Base-by-base conservation (phyloP, 257 asterid genomes). In the Ehretia macrophylla region DNA sequence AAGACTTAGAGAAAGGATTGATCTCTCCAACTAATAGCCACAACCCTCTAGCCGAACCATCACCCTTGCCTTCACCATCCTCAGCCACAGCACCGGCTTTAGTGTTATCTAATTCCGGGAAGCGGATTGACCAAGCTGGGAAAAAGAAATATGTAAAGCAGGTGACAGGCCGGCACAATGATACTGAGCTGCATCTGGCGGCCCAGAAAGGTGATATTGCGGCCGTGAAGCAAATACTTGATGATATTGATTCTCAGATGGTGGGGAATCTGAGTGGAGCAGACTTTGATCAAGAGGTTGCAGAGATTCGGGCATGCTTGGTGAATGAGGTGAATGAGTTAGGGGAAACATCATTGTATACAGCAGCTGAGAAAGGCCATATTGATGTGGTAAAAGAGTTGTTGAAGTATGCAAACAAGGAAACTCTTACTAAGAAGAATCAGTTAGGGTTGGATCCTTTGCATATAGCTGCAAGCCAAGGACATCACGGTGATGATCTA, bases 121-220 rank as follows among this genome's bases (percentile, higher is more conserved):
- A 79, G 61, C 62, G 79, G 49, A 79, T 79, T n/a, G 85, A 79
- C 58, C 82, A 79, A 73, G 72, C 85, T 10, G 82, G 82, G 66
- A 79, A 73, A 66, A 79, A 79, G 79, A 79, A 79, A 67, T 79
- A 79, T 40, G 85, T 79, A 54, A 79, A 79, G 60, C 79, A 75
- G 66, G 85, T 79, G 70, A 79, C 85, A 9, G 85, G 85, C 5
- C 67, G 82, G 62, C 82, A 79, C 59, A 79, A 79, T 58, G 85
- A 79, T 61, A 79, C 82, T 0, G 81, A 75, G 62, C 77, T 79
- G 51, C 85, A 79, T 60, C 72, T 79, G 70, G 85, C 85, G 8
- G 85, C 85, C 65, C 85, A 79, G 58, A 67, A 65, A 51, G 85
- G 85, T 13, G 85, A 79, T 64, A 73, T 79, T 53, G 68, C 46